Base-by-base conservation (phyloP, 2,329 filamentous ascomycete species). In the Didymella pinodella region DNA sequence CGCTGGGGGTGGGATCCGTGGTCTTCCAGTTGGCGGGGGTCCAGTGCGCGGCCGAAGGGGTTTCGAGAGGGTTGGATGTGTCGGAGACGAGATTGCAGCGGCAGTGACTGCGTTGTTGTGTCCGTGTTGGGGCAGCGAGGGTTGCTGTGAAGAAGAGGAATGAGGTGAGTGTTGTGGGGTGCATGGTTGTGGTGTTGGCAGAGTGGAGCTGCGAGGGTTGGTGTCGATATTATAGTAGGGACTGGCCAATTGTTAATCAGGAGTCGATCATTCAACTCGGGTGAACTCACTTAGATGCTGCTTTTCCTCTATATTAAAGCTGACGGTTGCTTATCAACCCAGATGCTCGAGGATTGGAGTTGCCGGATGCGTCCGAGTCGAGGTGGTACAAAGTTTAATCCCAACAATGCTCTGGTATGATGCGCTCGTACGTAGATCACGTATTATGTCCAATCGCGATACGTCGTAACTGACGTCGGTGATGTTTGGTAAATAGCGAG, bases 71-170 rank as follows among this genome's bases (percentile, higher is more conserved):
- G 53, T 64, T 51, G 38, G 56, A 53, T 47, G 67, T 48, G 47
- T 65, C 54, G 20, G 61, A 59, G 43, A 69, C 57, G 38, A 75
- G 61, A 34, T 65, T 61, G 60, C 73, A 75, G 49, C 67, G 70
- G 63, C 73, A 75, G 48, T 68, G 67, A 22, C 69, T 69, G 46
- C 66, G 62, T 46, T 71, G 65, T 12, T 64, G 61, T 22, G 73
- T 71, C 18, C 49, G 29, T 36, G 57, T 56, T 52, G 64, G 50
- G 14, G 68, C 56, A 34, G 59, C 62, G 48, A 66, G 46, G 34
- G 62, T 40, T 46, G 62, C 20, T 25, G 62, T 57, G 54, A 58
- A 48, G 38, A 65, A 28, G 8, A 65, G 40, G 16, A 67, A 31
- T 34, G 63, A 31, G 40, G 50, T 59, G 60, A 69, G 51, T 61